Conservation (phyloP, 164 flowering plant species). For the Magnolia kwangsiensis region DNA sequence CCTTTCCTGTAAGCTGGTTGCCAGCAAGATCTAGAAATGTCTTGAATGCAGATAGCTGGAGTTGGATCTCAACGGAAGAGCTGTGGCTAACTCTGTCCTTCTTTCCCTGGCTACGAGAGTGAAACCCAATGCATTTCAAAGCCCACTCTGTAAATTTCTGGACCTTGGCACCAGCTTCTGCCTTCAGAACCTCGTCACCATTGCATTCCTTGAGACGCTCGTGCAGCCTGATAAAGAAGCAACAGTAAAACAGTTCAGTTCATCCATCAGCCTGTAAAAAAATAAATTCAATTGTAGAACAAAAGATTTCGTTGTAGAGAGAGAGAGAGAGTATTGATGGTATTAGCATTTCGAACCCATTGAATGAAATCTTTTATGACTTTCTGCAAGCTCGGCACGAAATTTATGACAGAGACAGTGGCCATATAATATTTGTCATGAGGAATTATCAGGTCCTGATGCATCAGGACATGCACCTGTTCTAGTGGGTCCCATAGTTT, state of each 20-base stretch:
- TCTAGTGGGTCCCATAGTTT: too few relatives aligned
- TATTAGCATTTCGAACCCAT: too few relatives aligned
- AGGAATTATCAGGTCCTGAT: too few relatives aligned
- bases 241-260: constrained; percentile 2
- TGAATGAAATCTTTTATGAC: too few relatives aligned
- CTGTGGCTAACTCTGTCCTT: constrained; percentile 52
- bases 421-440: too few relatives aligned
- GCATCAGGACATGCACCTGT: too few relatives aligned
- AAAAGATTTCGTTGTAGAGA: too few relatives aligned
- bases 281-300: not conserved
- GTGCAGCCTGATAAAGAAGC: constrained; percentile 51
- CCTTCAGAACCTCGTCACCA: constrained; percentile 88
- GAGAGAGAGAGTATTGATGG: too few relatives aligned
- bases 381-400: too few relatives aligned
- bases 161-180: constrained; percentile 92
- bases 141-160: constrained; percentile 98
- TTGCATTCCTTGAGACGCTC: constrained; percentile 93
- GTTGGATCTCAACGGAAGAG: constrained; percentile 76
- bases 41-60: constrained; percentile 86
- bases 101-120: constrained; percentile 74
- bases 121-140: constrained; percentile 85
- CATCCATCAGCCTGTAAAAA: not conserved
- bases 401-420: too few relatives aligned
- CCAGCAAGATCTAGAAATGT: constrained; percentile 86
- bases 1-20: constrained; percentile 79